phyloP scores from a whole-genome alignment of 2,329 filamentous ascomycete species.

The Pestalotiopsis sp. region DNA sequence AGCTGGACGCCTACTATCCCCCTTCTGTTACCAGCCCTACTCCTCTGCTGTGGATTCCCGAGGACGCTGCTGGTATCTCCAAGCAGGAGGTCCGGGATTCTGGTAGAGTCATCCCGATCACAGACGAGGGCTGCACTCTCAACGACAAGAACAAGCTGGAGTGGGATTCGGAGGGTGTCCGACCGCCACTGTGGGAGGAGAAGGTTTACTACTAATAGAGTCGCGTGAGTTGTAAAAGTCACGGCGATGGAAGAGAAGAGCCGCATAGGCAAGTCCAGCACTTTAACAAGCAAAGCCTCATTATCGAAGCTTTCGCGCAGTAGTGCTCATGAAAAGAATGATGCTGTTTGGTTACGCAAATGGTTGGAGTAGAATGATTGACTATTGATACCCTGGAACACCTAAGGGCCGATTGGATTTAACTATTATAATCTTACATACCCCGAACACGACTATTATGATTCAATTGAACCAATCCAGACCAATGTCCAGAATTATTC shows the following conservation, averaged over 20 bases:
- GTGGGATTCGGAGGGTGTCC: constrained; percentile 32
- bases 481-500: neutral
- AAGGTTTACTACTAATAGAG: constrained; percentile 31
- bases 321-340: neutral
- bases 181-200: constrained; percentile 35
- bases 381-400: neutral
- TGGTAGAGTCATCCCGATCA: constrained; percentile 71
- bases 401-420: neutral
- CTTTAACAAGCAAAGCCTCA: neutral
- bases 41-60: constrained; percentile 82
- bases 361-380: neutral
- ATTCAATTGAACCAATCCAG: neutral
- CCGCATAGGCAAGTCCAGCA: neutral
- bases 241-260: neutral
- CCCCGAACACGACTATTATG: neutral
- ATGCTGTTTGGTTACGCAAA: neutral
- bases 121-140: constrained; percentile 72
- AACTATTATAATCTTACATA: neutral
- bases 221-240: neutral
- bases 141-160: constrained; percentile 62
- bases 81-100: constrained; percentile 77
- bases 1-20: constrained; percentile 71
- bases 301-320: neutral
- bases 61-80: constrained; percentile 72
- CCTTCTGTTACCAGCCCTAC: constrained; percentile 63